Conservation (phyloP, 2,329 filamentous ascomycete genomes). For the Spiromastix sp. region DNA sequence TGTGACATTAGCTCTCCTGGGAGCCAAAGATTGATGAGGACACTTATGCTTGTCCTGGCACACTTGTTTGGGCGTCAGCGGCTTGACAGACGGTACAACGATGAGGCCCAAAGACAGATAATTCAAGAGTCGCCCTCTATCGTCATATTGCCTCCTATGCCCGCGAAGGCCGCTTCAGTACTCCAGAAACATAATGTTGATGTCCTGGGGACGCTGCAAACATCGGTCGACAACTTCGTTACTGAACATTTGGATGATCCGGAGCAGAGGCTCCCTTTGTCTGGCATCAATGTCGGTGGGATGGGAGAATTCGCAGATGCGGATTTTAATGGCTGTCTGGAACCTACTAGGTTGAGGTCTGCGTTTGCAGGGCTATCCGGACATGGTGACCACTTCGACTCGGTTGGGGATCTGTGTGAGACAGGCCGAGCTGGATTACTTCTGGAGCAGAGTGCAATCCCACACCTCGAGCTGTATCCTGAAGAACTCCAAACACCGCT, state of each 20-base stretch:
- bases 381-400: slow-evolving; percentile 51
- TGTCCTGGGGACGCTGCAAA: slow-evolving; percentile 55
- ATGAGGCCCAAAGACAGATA: slow-evolving; percentile 37
- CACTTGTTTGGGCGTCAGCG: slow-evolving; percentile 55
- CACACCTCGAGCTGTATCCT: slow-evolving; percentile 53
- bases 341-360: slow-evolving; percentile 36
- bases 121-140: slow-evolving; percentile 51
- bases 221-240: slow-evolving; percentile 60
- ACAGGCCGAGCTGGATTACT: slow-evolving; percentile 59
- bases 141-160: slow-evolving; percentile 56
- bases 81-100: slow-evolving; percentile 36
- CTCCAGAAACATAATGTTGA: slow-evolving; percentile 54
- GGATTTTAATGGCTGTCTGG: slow-evolving; percentile 9
- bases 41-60: slow-evolving; percentile 57
- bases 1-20: slow-evolving; percentile 43
- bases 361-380: slow-evolving; percentile 64
- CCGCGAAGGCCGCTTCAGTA: slow-evolving; percentile 44
- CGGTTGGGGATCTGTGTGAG: slow-evolving; percentile 56
- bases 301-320: slow-evolving; percentile 8
- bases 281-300: slow-evolving; percentile 37
- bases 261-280: slow-evolving; percentile 52
- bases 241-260: slow-evolving; percentile 48
- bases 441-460: slow-evolving; percentile 63
- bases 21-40: slow-evolving; percentile 41
- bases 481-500: slow-evolving; percentile 39